Conservation (phyloP, 108 stramenopile species). For the Stephanodiscus triporus region DNA sequence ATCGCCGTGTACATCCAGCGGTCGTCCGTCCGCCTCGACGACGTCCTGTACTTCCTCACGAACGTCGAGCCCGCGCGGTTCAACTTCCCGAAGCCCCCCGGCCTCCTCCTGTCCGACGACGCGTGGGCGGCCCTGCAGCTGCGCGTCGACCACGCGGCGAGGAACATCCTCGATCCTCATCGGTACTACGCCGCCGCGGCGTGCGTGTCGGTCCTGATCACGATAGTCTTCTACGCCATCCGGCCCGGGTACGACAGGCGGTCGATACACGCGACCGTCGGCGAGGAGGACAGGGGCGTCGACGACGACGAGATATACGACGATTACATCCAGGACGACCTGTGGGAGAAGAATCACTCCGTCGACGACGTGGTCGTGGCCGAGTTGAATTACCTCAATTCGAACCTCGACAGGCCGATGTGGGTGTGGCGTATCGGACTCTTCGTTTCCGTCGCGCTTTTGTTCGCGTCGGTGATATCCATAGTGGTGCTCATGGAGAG, state of each 20-base stretch:
- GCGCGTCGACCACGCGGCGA: slow-evolving; percentile 54
- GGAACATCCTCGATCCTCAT: slow-evolving; percentile 54
- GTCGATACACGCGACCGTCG: slow-evolving; percentile 18
- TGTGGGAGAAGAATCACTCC: slow-evolving; percentile 30
- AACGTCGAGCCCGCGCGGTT: slow-evolving; percentile 47
- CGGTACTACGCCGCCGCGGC: slow-evolving; percentile 32
- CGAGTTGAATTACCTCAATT: slow-evolving; percentile 44
- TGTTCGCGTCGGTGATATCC: slow-evolving; percentile 34
- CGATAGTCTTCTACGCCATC: slow-evolving; percentile 41
- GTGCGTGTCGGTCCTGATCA: slow-evolving; percentile 22
- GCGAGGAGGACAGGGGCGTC: background rate
- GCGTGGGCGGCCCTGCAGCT: slow-evolving; percentile 53
- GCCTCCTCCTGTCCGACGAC: slow-evolving; percentile 39
- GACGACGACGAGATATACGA: slow-evolving; percentile 42
- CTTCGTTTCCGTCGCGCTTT: slow-evolving; percentile 12
- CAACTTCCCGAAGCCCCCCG: slow-evolving; percentile 42
- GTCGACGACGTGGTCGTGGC: slow-evolving; percentile 51
- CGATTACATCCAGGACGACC: slow-evolving; percentile 47
- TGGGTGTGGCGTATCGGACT: slow-evolving; percentile 39
- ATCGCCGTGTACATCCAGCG: slow-evolving; percentile 55
- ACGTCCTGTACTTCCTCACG: slow-evolving; percentile 27
- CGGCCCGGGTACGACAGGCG: slow-evolving; percentile 40
- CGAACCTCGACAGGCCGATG: slow-evolving; percentile 22
- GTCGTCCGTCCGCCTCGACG: slow-evolving; percentile 21
- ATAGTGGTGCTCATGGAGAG: slow-evolving; percentile 48